These are phyloP conservation scores for Drechslera avenae DNA, from an alignment of 2,329 filamentous ascomycete species.

Conservation along the genomic window DNA sequence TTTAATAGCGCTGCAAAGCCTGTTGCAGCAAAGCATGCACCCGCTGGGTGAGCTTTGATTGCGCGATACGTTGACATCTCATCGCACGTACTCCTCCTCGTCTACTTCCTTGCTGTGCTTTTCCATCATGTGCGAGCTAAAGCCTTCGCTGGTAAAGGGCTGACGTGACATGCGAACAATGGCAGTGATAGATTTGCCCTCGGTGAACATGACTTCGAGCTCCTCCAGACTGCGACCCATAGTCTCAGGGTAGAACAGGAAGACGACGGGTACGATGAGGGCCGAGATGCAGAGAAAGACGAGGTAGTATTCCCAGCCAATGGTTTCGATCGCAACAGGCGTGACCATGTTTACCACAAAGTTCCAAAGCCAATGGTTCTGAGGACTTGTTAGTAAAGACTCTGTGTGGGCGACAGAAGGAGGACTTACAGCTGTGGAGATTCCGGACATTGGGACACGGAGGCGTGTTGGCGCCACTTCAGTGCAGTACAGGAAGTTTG, in stretches of 20 bases:
- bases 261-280: conserved; percentile 54
- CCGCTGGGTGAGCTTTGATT: not conserved
- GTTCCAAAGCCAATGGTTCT: conserved; percentile 55
- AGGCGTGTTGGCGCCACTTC: conserved; percentile 61
- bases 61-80: not conserved
- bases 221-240: conserved; percentile 57
- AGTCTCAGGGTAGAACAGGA: conserved; percentile 56
- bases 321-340: conserved; percentile 54
- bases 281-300: conserved; percentile 56
- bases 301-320: conserved; percentile 60
- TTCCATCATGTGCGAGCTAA: conserved; percentile 12
- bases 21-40: not conserved
- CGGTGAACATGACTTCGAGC: conserved; percentile 50
- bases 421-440: conserved; percentile 55
- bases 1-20: not conserved
- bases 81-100: conserved; percentile 13
- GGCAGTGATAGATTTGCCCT: conserved; percentile 38
- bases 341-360: conserved; percentile 37
- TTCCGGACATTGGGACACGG: conserved; percentile 60
- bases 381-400: not conserved
- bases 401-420: not conserved
- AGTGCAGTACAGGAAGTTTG: conserved; percentile 65
- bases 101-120: conserved; percentile 19
- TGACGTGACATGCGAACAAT: conserved; percentile 33
- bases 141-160: conserved; percentile 18